A percentile compares a stretch with the other conserved stretches of the same genome.
Conservation (phyloP, 2,329 filamentous ascomycete genomes). For the Beauveria bassiana region DNA sequence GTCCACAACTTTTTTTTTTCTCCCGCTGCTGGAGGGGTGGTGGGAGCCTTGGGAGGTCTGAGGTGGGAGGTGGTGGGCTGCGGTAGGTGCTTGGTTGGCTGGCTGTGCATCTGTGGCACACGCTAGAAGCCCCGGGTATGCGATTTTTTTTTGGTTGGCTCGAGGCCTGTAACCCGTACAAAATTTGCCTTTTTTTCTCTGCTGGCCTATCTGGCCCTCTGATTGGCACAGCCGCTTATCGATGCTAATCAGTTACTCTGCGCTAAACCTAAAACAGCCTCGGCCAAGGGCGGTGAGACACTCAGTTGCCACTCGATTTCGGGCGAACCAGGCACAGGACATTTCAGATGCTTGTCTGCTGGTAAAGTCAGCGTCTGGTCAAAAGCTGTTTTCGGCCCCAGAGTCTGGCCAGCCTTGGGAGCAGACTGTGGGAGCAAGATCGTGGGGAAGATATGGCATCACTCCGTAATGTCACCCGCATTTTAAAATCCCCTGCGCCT, state of each 20-base stretch:
- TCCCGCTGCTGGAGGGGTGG: conserved; percentile 14
- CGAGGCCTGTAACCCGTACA: too few relatives aligned
- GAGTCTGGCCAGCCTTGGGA: not conserved
- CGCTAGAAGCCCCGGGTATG: conserved; percentile 2
- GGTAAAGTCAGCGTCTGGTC: not conserved
- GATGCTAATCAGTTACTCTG: not conserved
- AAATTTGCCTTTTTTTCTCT: not conserved
- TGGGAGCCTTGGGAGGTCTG: not conserved
- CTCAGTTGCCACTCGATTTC: conserved; percentile 2
- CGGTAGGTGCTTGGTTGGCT: not conserved
- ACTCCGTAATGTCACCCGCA: not conserved
- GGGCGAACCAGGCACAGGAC: conserved; percentile 12
- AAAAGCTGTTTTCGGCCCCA: not conserved
- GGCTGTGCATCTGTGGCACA: not conserved
- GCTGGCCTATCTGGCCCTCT: not conserved
- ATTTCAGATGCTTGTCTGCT: conserved; percentile 11
- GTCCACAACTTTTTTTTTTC: conserved; percentile 25
- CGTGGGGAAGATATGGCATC: conserved; percentile 10
- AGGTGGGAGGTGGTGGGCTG: not conserved
- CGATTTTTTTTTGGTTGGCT: not conserved
- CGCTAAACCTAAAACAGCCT: conserved; percentile 1
- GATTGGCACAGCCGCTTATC: conserved; percentile 10
- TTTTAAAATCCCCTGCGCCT: not conserved
- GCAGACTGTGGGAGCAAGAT: not conserved
- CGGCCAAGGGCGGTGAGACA: conserved; percentile 11